Evolutionary conservation across 768 basidiomycete genomes (phyloP).

Genomic region (Amanita exitialis): DNA sequence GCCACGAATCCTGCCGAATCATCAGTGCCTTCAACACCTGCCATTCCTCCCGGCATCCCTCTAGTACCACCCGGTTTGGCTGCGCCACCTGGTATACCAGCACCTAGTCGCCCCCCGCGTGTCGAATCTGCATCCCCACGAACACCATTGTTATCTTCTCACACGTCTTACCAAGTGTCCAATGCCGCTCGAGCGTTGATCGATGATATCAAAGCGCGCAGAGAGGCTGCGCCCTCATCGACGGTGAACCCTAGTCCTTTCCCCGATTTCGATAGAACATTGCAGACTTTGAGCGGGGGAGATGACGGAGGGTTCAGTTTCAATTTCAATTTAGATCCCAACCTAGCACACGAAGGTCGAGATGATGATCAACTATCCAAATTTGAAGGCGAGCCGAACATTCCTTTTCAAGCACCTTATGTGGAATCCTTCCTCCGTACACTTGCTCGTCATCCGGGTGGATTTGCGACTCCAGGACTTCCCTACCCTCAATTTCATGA

Average conservation of each 20-base stretch:
- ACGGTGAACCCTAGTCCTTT: conserved; percentile 51
- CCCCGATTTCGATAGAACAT: conserved; percentile 82
- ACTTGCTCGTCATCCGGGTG: conserved; percentile 19
- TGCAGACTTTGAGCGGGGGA: conserved; percentile 58
- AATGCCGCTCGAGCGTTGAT: conserved; percentile 75
- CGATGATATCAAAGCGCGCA: conserved; percentile 71
- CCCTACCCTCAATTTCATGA: conserved; percentile 35
- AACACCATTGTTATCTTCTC: conserved; percentile 40
- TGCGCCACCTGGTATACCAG: conserved; percentile 53
- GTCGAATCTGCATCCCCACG: conserved; percentile 40
- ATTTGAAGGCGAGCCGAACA: conserved; percentile 33
- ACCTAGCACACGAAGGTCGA: conserved; percentile 44
- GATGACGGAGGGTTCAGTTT: conserved; percentile 76
- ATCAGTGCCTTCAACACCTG: conserved; percentile 23
- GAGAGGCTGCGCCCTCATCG: conserved; percentile 41
- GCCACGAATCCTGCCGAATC: conserved; percentile 21
- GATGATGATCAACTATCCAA: conserved; percentile 38
- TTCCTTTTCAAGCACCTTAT: conserved; percentile 57
- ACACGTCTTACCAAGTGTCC: conserved; percentile 77
- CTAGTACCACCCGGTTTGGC: conserved; percentile 40
- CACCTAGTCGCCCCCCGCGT: conserved; percentile 42
- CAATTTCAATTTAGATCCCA: conserved; percentile 82
- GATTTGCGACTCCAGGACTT: conserved; percentile 44
- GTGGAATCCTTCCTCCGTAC: conserved; percentile 59
- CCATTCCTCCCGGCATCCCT: conserved; percentile 33